Percentiles rank a stretch among this genome's conserved stretches.
Evolutionary conservation across 1,284 basidiomycete species (phyloP).

Genomic region (Leccinum pallidistipes): DNA sequence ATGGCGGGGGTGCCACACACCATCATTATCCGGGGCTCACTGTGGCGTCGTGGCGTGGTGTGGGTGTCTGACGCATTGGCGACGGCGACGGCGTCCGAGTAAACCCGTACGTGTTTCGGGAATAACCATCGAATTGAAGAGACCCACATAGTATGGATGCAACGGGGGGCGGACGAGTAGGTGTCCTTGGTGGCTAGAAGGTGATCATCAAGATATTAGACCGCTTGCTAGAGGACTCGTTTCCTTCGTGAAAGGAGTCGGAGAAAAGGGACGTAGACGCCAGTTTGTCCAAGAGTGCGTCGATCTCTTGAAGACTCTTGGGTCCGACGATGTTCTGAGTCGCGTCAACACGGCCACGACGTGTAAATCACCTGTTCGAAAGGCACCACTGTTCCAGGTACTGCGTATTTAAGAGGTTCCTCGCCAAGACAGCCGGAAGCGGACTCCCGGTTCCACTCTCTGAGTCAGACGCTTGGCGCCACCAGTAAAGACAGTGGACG

Average conservation of each 20-base stretch:
- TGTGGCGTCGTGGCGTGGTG: no score
- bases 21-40: no score
- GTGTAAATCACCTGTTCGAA: background rate
- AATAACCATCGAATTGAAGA: no score
- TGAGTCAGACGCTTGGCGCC: conserved; percentile 22
- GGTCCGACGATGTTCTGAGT: conserved; percentile 31
- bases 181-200: conserved; percentile 45
- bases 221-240: conserved; percentile 27
- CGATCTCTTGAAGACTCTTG: conserved; percentile 51
- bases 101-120: no score
- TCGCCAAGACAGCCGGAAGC: conserved; percentile 69
- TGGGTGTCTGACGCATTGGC: no score
- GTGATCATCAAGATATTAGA: conserved; percentile 54
- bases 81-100: no score
- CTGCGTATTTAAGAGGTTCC: conserved; percentile 49
- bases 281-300: conserved; percentile 69
- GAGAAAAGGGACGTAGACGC: conserved; percentile 68
- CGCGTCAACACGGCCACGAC: conserved; percentile 10
- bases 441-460: conserved; percentile 49
- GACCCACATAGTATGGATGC: no score
- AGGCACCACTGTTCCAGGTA: conserved; percentile 21
- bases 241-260: conserved; percentile 33
- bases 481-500: conserved; percentile 34
- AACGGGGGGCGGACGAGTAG: no score
- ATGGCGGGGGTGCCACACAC: no score